A percentile compares a stretch with the other conserved stretches of the same genome.
These are phyloP conservation scores for Lactarius trivialis DNA, from an alignment of 768 basidiomycete genomes.

Conservation along the genomic window DNA sequence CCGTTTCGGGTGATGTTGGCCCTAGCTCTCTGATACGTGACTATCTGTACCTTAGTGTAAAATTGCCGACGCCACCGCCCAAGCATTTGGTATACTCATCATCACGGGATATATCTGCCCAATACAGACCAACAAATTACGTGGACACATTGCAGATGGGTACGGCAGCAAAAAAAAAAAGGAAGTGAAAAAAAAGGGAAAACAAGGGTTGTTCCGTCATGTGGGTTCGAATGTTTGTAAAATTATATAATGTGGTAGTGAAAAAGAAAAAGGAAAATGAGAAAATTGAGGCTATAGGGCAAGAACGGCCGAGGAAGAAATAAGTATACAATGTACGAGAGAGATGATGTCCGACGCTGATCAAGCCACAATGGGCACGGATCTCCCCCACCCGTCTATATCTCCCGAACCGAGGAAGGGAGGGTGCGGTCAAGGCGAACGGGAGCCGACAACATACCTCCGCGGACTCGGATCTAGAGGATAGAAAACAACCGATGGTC, in stretches of 20 bases:
- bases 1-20: not conserved
- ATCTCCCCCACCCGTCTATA: not conserved
- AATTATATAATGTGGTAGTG: not conserved
- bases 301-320: not conserved
- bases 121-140: conserved; percentile 10
- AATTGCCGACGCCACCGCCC: not conserved
- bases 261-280: not conserved
- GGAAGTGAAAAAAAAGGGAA: not conserved
- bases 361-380: not conserved
- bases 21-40: not conserved
- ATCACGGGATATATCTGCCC: conserved; percentile 8
- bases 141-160: not conserved
- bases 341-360: no score
- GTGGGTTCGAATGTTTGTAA: conserved; percentile 8
- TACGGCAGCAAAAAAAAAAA: not conserved
- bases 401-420: not conserved
- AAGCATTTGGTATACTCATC: not conserved
- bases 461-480: not conserved
- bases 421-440: not conserved
- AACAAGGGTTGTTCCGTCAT: conserved; percentile 2
- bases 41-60: not conserved
- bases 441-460: not conserved
- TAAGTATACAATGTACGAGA: conserved; percentile 8
- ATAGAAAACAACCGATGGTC: no score
- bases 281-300: no score